These are phyloP conservation scores for Sutorius eximius DNA, from an alignment of 1,284 basidiomycete species.

Conservation along the genomic window DNA sequence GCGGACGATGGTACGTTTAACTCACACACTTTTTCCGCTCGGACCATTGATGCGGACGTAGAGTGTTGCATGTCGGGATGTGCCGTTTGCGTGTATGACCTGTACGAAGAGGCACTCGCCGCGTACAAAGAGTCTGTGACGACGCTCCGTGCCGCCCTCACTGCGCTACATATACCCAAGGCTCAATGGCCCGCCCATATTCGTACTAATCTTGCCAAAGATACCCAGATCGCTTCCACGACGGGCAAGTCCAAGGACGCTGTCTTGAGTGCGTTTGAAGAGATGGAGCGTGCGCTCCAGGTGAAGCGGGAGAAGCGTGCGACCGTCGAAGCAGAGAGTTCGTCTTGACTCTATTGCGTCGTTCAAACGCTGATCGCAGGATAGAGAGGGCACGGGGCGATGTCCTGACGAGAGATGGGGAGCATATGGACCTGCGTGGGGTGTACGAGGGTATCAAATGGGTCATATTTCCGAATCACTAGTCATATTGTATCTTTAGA, in stretches of 20 bases:
- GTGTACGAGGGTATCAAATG: conserved; percentile 27
- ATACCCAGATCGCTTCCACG: not conserved
- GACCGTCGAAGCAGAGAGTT: conserved; percentile 36
- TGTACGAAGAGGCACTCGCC: conserved; percentile 78
- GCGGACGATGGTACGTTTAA: conserved; percentile 52
- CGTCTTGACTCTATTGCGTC: conserved; percentile 30
- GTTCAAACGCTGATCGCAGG: conserved; percentile 9
- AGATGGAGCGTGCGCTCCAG: conserved; percentile 58
- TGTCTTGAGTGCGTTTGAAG: conserved; percentile 60
- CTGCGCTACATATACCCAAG: conserved; percentile 50
- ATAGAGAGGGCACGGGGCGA: conserved; percentile 25
- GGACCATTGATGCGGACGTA: conserved; percentile 30
- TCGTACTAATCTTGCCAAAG: conserved; percentile 10
- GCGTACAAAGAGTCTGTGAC: conserved; percentile 60
- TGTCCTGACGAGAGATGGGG: conserved; percentile 12
- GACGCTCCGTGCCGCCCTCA: conserved; percentile 52
- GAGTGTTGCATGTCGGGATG: conserved; percentile 95
- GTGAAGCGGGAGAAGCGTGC: conserved; percentile 40
- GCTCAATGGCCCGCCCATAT: conserved; percentile 64
- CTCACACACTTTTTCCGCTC: too few relatives aligned
- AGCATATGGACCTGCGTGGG: conserved; percentile 5
- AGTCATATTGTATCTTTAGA: not conserved
- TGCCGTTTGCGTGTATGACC: conserved; percentile 84
- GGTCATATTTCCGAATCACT: conserved; percentile 26
- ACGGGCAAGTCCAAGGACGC: conserved; percentile 35